A percentile compares a stretch with the other conserved stretches of the same genome.
Conservation (phyloP, 2,329 filamentous ascomycete genomes). For the Aspergillus fumigatus region DNA sequence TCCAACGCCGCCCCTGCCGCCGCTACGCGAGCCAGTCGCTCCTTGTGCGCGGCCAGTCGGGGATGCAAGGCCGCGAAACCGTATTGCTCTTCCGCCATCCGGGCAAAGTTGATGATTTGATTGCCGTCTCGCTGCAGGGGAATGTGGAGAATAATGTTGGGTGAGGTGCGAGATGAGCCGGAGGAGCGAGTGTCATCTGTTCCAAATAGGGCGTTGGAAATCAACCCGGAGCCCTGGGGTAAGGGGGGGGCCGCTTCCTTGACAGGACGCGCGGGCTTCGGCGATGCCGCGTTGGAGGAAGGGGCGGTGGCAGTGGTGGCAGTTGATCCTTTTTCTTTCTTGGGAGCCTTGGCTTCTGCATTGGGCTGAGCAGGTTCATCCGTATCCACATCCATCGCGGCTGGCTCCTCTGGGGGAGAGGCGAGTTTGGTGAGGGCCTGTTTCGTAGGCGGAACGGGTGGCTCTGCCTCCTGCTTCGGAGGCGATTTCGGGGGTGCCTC, state of each 20-base stretch:
- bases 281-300: constrained; percentile 50
- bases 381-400: constrained; percentile 34
- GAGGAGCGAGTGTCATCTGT: constrained; percentile 41
- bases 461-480: constrained; percentile 1
- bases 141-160: constrained; percentile 79
- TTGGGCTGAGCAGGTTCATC: constrained; percentile 17
- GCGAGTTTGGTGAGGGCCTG: constrained; percentile 13
- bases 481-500: background rate
- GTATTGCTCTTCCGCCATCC: constrained; percentile 87
- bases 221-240: constrained; percentile 59
- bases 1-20: constrained; percentile 84
- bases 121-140: constrained; percentile 77
- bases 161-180: constrained; percentile 49
- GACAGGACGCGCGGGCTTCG: constrained; percentile 49
- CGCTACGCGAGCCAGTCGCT: constrained; percentile 81
- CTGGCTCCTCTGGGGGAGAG: constrained; percentile 17
- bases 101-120: constrained; percentile 92
- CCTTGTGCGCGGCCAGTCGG: constrained; percentile 79
- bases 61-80: constrained; percentile 93
- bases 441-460: constrained; percentile 7
- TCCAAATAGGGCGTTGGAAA: constrained; percentile 59
- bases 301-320: constrained; percentile 46
- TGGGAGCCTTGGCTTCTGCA: constrained; percentile 24
- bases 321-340: constrained; percentile 40
- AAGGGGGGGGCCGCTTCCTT: constrained; percentile 54